Percentiles rank a stretch among this genome's conserved stretches.
These are phyloP conservation scores for Calophaca sinica DNA, from an alignment of 306 rosid species.

Conservation along the genomic window DNA sequence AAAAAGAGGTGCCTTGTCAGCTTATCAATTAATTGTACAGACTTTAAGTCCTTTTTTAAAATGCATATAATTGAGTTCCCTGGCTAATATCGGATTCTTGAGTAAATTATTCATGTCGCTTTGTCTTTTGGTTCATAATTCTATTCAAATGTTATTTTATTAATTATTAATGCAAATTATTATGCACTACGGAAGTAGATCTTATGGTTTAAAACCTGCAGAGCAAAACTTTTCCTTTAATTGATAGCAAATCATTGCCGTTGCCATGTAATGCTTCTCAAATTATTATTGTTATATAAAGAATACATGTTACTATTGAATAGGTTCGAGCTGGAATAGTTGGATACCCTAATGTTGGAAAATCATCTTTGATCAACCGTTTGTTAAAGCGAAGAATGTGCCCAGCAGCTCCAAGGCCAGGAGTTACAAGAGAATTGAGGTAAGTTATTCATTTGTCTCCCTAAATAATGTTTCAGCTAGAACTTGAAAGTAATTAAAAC, in stretches of 20 bases:
- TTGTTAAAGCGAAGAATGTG: conserved; percentile 89
- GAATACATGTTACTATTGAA: conserved; percentile 18
- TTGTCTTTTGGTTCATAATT: conserved; percentile 32
- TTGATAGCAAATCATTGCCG: background rate
- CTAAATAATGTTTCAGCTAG: conserved; percentile 14
- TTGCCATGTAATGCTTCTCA: conserved; percentile 32
- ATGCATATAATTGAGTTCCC: background rate
- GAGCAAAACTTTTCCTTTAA: conserved; percentile 7
- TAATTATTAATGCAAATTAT: conserved; percentile 6
- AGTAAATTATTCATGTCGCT: conserved; percentile 22
- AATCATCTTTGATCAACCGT: conserved; percentile 90
- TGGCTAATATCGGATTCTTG: background rate
- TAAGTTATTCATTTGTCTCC: conserved; percentile 44
- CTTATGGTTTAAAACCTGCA: background rate
- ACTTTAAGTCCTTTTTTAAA: background rate
- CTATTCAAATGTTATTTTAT: conserved; percentile 1
- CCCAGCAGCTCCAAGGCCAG: conserved; percentile 97
- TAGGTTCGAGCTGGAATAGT: conserved; percentile 98
- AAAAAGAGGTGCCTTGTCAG: background rate
- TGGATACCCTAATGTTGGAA: conserved; percentile 98
- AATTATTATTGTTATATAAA: conserved; percentile 4
- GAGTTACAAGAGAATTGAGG: conserved; percentile 89
- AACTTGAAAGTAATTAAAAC: conserved; percentile 23
- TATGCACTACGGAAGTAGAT: conserved; percentile 3
- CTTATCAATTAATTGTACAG: conserved; percentile 13